phyloP scores from a whole-genome alignment of 129 eudicot genomes.

The Pittosporum tobira region DNA sequence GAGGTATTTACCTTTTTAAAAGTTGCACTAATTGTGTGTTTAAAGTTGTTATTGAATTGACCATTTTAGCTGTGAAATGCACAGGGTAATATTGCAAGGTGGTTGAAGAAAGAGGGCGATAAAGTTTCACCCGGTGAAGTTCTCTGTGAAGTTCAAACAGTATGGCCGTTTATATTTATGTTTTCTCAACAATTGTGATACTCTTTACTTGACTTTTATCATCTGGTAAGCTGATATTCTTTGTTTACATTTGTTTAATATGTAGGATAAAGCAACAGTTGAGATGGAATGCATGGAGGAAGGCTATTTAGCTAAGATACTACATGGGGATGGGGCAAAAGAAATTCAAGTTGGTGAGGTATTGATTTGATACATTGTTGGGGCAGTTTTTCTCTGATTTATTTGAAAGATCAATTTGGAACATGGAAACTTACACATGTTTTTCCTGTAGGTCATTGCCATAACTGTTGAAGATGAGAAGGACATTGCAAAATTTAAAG shows the following conservation, averaged over 20 bases:
- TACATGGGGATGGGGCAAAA: conserved; percentile 88
- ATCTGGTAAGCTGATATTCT: conserved; percentile 6
- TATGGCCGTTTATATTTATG: conserved; percentile 19
- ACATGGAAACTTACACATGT: conserved; percentile 11
- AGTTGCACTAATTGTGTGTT: conserved; percentile 9
- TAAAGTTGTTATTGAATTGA: no score
- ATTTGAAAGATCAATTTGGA: conserved; percentile 1
- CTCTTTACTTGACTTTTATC: conserved; percentile 1
- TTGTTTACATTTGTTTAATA: conserved; percentile 10
- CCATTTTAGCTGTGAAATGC: conserved; percentile 20
- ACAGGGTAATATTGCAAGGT: conserved; percentile 98
- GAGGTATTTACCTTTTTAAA: conserved; percentile 41
- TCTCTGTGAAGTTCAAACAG: conserved; percentile 99
- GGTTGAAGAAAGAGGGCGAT: conserved; percentile 99
- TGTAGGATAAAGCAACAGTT: conserved; percentile 91
- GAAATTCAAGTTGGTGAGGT: conserved; percentile 98
- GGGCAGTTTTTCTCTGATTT: no score
- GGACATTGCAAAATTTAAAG: conserved; percentile 70
- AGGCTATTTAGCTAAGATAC: conserved; percentile 86
- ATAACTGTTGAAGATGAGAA: conserved; percentile 92
- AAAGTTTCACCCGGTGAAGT: conserved; percentile 90
- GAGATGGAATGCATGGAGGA: conserved; percentile 99
- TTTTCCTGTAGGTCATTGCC: conserved; percentile 64
- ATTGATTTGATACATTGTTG: conserved; percentile 11
- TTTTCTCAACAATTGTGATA: conserved; percentile 5